Base-by-base conservation (phyloP, 2,329 filamentous ascomycete species). In the Trichoderma oligosporum region DNA sequence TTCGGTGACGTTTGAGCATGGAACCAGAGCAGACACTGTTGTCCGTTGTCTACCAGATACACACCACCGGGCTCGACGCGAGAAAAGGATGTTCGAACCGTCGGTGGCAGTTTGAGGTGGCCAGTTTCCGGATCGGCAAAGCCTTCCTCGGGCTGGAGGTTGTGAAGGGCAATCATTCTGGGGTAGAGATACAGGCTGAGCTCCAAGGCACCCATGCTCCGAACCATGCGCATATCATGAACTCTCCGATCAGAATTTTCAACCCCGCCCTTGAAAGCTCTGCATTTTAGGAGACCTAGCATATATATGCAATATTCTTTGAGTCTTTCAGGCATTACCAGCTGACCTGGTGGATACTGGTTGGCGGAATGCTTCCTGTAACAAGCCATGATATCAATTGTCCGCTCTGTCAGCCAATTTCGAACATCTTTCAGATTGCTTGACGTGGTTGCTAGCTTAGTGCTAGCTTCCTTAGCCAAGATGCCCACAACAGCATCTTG, bases 221-320 rank as follows among this genome's bases (percentile, higher is more conserved):
- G 88, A 60, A 99, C 82, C 82, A 96, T 86, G 52, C 93, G 86
- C 79, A 96, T 86, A 69, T 97, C 93, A 67, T 97, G 89, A 12
- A 95, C 87, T 61, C 94, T 83, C 61, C 94, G 86, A 72, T 99
- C 94, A 8, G 89, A 91, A 33, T 90, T 89, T 73, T 99, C 94
- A 63, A 87, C 86, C 58, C 93, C 93, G 51, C 89, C 89, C 77
- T 97, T 97, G 76, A 97, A 91, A 2, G 93, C 92, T 58, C 94
- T 85, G 57, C 85, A 92, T 73, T 99, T 99, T 70, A 96, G 76
- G 62, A 97, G 77, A 46, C 89, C 87, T 8, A 99, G 85, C 74
- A 95, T 89, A 72, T 94, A 97, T 91, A 99, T 97, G 67, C 88
- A 86, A 66, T 96, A 92, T 70, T 99, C 94, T 70, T 97, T 97